A percentile compares a stretch with the other conserved stretches of the same genome.
Evolutionary conservation across 495 filamentous ascomycete species (phyloP).

Genomic region (Letharia columbiana): DNA sequence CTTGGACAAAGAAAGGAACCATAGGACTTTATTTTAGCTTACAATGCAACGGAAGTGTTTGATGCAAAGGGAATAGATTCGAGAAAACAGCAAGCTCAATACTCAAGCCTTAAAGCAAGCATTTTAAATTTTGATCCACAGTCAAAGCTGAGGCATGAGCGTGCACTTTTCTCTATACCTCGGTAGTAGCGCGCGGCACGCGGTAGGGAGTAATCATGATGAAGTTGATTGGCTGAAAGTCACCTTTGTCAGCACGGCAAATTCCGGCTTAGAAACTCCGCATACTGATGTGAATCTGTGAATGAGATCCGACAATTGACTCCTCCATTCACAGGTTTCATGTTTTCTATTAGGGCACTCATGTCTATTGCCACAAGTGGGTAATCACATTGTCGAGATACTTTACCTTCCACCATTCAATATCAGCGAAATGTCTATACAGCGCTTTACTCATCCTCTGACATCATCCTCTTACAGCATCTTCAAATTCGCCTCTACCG

Average conservation of each 20-base stretch:
- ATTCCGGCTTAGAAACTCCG: conserved; percentile 3
- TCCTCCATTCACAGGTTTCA: background rate
- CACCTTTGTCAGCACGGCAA: conserved; percentile 8
- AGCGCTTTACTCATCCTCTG: conserved; percentile 32
- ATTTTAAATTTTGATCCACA: background rate
- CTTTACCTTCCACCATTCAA: background rate
- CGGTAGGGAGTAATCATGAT: conserved; percentile 30
- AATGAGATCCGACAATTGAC: background rate
- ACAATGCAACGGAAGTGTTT: background rate
- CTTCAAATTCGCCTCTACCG: conserved; percentile 44
- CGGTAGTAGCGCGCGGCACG: background rate
- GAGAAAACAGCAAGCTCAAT: background rate
- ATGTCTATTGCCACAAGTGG: background rate
- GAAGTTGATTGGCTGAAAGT: conserved; percentile 36
- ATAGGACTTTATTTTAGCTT: background rate
- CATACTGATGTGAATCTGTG: too few species aligned
- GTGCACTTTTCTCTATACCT: background rate
- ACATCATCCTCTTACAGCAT: conserved; percentile 48
- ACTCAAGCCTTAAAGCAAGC: background rate
- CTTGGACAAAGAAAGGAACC: background rate
- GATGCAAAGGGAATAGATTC: background rate
- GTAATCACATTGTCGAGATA: background rate
- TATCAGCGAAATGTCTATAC: conserved; percentile 24
- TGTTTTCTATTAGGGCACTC: background rate
- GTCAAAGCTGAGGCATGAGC: background rate